These are phyloP conservation scores for Phylloporus arenicola DNA, from an alignment of 768 basidiomycete genomes.

Conservation along the genomic window DNA sequence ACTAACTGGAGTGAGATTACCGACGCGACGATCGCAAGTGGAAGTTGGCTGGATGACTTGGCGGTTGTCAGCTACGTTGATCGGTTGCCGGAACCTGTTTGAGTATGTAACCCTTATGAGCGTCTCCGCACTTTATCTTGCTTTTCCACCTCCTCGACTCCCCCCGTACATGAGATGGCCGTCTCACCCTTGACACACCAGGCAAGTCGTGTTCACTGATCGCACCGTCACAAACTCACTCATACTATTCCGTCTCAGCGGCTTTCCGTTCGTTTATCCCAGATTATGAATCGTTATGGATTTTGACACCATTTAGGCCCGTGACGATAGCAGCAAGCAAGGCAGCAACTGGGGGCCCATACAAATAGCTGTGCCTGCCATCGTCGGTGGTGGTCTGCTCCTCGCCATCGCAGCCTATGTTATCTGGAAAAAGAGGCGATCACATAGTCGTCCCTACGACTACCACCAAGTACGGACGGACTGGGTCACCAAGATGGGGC, in stretches of 20 bases:
- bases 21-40: not conserved
- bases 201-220: constrained; percentile 2
- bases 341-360: constrained; percentile 18
- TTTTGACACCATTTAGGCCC: constrained; percentile 10
- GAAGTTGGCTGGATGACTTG: not conserved
- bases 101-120: constrained; percentile 16
- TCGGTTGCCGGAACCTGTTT: constrained; percentile 14
- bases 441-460: constrained; percentile 3
- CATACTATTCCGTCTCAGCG: constrained; percentile 8
- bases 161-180: constrained; percentile 20
- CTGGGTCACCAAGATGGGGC: constrained; percentile 12
- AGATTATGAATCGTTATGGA: not conserved
- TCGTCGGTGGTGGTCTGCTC: constrained; percentile 30
- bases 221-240: not conserved
- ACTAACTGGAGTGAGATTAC: not conserved
- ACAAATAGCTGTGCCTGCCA: constrained; percentile 33
- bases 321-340: constrained; percentile 1
- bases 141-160: not conserved
- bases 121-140: constrained; percentile 13
- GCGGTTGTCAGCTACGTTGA: constrained; percentile 6
- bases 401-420: constrained; percentile 18
- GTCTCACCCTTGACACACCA: constrained; percentile 6
- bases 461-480: constrained; percentile 12
- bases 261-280: constrained; percentile 17
- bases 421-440: constrained; percentile 20